A percentile compares a stretch with the other conserved stretches of the same genome.
Conservation (phyloP, 768 basidiomycete species). For the Coprinopsis strossmayeri region DNA sequence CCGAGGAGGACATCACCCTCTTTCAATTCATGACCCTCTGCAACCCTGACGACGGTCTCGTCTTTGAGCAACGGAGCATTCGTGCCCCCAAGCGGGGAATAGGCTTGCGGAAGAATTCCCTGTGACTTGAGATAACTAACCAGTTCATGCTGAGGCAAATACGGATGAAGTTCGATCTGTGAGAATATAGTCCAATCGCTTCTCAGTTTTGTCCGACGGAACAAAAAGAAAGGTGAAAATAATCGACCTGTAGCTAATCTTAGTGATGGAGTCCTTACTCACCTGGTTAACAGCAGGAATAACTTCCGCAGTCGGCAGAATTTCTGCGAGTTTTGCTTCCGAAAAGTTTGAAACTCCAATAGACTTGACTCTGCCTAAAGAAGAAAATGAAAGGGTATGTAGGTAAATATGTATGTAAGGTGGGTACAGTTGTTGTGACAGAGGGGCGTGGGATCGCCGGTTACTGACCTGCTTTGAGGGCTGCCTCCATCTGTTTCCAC, state of each 20-base stretch:
- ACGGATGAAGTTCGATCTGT: constrained; percentile 68
- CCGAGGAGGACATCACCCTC: constrained; percentile 56
- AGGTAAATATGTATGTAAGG: too few relatives aligned
- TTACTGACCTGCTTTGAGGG: constrained; percentile 52
- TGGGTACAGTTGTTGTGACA: not conserved
- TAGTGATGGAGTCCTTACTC: constrained; percentile 14
- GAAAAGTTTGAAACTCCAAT: constrained; percentile 81
- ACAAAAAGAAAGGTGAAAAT: constrained; percentile 2
- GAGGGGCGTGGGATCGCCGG: not conserved
- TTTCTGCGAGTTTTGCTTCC: constrained; percentile 57
- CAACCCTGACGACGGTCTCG: constrained; percentile 52
- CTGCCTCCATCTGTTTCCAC: constrained; percentile 79
- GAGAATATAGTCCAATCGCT: not conserved
- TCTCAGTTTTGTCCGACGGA: not conserved
- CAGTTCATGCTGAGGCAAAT: constrained; percentile 70
- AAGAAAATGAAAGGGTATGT: not conserved
- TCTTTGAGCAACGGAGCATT: constrained; percentile 62
- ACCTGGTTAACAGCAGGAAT: constrained; percentile 73
- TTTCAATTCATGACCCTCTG: constrained; percentile 46
- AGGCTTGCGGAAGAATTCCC: constrained; percentile 68
- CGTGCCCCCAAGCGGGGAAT: constrained; percentile 73
- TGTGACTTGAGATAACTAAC: constrained; percentile 56
- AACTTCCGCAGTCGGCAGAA: constrained; percentile 61
- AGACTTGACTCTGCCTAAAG: constrained; percentile 53
- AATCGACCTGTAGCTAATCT: constrained; percentile 2